Evolutionary conservation across 2,329 filamentous ascomycete genomes (phyloP), one percentile per base, ranked within the genome.

Genomic region (Penicillium sumatraense): DNA sequence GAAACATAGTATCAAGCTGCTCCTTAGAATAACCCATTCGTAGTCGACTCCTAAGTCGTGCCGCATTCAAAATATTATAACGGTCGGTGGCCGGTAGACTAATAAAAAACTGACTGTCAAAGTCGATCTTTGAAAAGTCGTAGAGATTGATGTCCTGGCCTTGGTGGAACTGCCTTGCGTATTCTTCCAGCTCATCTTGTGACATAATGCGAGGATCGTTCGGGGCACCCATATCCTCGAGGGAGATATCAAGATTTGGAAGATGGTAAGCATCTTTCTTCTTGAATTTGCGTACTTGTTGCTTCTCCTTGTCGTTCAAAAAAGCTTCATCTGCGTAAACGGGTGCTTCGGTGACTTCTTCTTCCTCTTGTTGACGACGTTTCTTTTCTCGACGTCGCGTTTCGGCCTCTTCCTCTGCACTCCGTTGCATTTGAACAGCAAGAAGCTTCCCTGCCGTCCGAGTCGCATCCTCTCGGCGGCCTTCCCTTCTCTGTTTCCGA

Each of bases 41-140:
- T 67, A 99, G 80, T 50, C 95, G 84, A 72, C 91, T 96, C 53
- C 95, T 83, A 58, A 99, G 72, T 58, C 95, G 84, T 1, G 96
- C 95, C 1, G 96, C 95, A 70, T 99, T 99, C 20, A 99, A 78
- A 50, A 99, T 99, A 66, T 98, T 98, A 79, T 99, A 99, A 46
- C 93, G 86, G 77, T 99, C 95, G 2, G 89, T 88, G 1, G 92
- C 83, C 0, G 96, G 95, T 54, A 99, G 76, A 70, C 91, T 96
- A 71, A 89, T 86, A 77, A 99, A 99, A 75, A 99, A 99, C 11
- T 93, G 87, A 62, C 93, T 91, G 62, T 98, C 90, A 67, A 98
- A 99, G 70, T 99, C 95, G 65, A 99, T 99, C 75, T 98, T 98
- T 69, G 90, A 96, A 70, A 99, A 99, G 75, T 98, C 93, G 74